Percentiles rank a stretch among this genome's conserved stretches.
phyloP scores from a whole-genome alignment of 2,329 filamentous ascomycete genomes.

The Mollisia scopiformis region DNA sequence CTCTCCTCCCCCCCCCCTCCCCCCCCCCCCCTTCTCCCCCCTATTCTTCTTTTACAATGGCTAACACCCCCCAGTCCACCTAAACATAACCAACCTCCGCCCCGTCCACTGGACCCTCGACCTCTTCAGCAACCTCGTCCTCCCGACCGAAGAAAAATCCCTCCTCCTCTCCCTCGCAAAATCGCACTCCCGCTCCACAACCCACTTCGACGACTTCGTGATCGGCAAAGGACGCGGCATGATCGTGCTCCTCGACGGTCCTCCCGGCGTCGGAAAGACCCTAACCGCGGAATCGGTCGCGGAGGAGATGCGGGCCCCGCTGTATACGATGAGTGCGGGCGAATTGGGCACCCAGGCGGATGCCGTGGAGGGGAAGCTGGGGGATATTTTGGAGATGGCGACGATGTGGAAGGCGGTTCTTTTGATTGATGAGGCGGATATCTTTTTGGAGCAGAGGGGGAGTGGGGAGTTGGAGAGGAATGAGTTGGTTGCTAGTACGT shows the following conservation, averaged over 20 bases:
- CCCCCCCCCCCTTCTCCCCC: neutral
- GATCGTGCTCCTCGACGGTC: constrained; percentile 44
- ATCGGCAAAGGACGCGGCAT: constrained; percentile 49
- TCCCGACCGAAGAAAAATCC: constrained; percentile 52
- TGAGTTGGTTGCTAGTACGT: constrained; percentile 38
- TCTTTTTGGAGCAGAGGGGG: constrained; percentile 44
- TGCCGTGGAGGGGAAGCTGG: constrained; percentile 39
- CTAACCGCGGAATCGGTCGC: constrained; percentile 29
- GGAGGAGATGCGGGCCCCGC: constrained; percentile 26
- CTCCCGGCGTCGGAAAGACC: constrained; percentile 23
- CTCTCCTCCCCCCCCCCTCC: constrained; percentile 1
- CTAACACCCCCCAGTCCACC: constrained; percentile 42
- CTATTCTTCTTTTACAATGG: too few relatives aligned
- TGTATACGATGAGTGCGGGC: constrained; percentile 42
- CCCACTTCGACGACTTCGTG: constrained; percentile 52
- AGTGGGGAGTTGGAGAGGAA: constrained; percentile 41
- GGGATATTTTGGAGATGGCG: constrained; percentile 65
- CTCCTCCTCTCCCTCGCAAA: constrained; percentile 52
- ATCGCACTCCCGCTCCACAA: constrained; percentile 45
- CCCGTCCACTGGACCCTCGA: constrained; percentile 50
- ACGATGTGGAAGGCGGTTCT: constrained; percentile 53
- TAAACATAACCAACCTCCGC: constrained; percentile 47
- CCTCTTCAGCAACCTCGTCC: constrained; percentile 51
- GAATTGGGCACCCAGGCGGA: constrained; percentile 47
- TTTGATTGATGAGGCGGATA: constrained; percentile 55